These are phyloP conservation scores for Bryoerythrophyllum caledonicum DNA, from an alignment of 225 moss, liverwort and hornwort genomes.

Conservation along the genomic window DNA sequence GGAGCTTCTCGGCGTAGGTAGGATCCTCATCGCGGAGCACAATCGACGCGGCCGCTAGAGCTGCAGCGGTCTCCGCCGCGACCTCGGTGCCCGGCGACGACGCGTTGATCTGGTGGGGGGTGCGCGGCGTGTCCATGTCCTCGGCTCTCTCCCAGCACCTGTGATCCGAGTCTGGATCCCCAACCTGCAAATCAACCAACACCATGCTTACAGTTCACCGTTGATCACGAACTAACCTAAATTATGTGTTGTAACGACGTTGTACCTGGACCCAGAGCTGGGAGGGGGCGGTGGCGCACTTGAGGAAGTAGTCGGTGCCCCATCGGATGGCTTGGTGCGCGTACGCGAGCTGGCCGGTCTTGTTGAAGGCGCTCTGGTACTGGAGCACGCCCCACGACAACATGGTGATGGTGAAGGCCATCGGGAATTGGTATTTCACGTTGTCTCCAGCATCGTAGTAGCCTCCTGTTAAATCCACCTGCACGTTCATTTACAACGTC, in stretches of 20 bases:
- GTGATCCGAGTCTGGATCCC: slow-evolving; percentile 76
- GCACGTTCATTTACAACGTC: background rate
- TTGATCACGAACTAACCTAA: background rate
- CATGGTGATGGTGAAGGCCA: slow-evolving; percentile 92
- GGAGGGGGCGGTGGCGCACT: slow-evolving; percentile 66
- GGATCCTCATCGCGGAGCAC: slow-evolving; percentile 52
- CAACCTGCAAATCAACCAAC: slow-evolving; percentile 45
- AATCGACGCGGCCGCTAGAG: slow-evolving; percentile 85
- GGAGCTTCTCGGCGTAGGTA: slow-evolving; percentile 49
- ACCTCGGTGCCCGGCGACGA: slow-evolving; percentile 76
- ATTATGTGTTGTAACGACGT: background rate
- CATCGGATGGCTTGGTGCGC: slow-evolving; percentile 65
- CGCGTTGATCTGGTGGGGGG: slow-evolving; percentile 59
- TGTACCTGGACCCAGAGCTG: slow-evolving; percentile 82
- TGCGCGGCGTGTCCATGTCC: slow-evolving; percentile 89
- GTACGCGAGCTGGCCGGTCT: slow-evolving; percentile 60
- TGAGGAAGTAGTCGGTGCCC: slow-evolving; percentile 93
- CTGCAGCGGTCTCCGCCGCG: slow-evolving; percentile 85
- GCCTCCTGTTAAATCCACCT: slow-evolving; percentile 84
- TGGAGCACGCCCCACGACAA: slow-evolving; percentile 83
- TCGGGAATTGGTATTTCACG: slow-evolving; percentile 89
- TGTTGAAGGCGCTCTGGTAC: slow-evolving; percentile 44
- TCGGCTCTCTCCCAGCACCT: slow-evolving; percentile 86
- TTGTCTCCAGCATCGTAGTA: slow-evolving; percentile 95
- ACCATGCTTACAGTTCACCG: background rate